Percentiles rank a stretch among this genome's conserved stretches.
These are phyloP conservation scores for Hamamelis virginiana DNA, from an alignment of 164 flowering plant genomes.

Conservation along the genomic window DNA sequence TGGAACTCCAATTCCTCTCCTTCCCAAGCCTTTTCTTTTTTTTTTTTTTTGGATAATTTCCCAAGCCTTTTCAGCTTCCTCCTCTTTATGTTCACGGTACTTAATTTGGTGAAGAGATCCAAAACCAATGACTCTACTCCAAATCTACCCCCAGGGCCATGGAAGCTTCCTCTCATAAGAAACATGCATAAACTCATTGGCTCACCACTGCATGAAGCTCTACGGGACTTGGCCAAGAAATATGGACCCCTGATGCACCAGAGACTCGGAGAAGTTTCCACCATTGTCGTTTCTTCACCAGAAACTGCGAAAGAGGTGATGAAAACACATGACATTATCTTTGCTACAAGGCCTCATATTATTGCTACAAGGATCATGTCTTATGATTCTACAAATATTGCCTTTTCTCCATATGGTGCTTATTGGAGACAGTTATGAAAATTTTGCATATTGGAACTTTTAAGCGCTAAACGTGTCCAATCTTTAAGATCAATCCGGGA, in stretches of 20 bases:
- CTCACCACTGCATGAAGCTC: slow-evolving; percentile 14
- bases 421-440: slow-evolving; percentile 33
- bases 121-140: too few relatives aligned
- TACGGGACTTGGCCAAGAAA: slow-evolving; percentile 21
- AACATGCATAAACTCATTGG: slow-evolving; percentile 23
- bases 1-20: too few relatives aligned
- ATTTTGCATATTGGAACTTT: slow-evolving; percentile 23
- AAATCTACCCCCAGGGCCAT: not conserved
- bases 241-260: slow-evolving; percentile 29
- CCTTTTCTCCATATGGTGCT: slow-evolving; percentile 21
- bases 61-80: too few relatives aligned
- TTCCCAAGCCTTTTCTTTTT: too few relatives aligned
- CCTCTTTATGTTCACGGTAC: too few relatives aligned
- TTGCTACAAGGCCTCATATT: slow-evolving; percentile 15
- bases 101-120: too few relatives aligned
- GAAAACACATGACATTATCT: slow-evolving; percentile 19
- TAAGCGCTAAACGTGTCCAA: slow-evolving; percentile 22
- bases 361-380: slow-evolving; percentile 4
- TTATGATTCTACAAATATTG: slow-evolving; percentile 14
- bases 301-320: slow-evolving; percentile 24
- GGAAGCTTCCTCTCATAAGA: slow-evolving; percentile 22
- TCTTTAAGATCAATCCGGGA: slow-evolving; percentile 18
- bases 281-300: slow-evolving; percentile 24
- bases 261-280: slow-evolving; percentile 23
- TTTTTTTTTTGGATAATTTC: too few relatives aligned